Percentiles rank a stretch among this genome's conserved stretches.
These are phyloP conservation scores for Ustilago bromivora DNA, from an alignment of 1,284 basidiomycete species.

Conservation along the genomic window DNA sequence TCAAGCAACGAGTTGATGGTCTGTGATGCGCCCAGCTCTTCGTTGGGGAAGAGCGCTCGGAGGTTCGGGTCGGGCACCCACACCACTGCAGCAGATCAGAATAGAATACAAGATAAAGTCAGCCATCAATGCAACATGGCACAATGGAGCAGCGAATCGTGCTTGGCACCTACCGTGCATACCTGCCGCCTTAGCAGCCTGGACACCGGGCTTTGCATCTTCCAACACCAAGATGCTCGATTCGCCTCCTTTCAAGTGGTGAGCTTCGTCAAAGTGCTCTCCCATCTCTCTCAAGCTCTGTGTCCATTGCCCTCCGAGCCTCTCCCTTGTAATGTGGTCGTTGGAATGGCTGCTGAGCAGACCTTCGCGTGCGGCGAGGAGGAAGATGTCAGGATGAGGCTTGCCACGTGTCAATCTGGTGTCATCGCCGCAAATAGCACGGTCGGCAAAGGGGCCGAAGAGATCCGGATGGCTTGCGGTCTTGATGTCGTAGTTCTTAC, in stretches of 20 bases:
- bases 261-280: conserved; percentile 48
- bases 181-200: conserved; percentile 64
- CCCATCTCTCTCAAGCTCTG: conserved; percentile 51
- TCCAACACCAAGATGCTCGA: conserved; percentile 68
- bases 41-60: conserved; percentile 37
- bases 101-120: neutral
- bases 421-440: conserved; percentile 68
- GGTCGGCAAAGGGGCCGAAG: conserved; percentile 60
- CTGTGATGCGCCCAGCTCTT: conserved; percentile 61
- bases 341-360: conserved; percentile 46
- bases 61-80: conserved; percentile 67
- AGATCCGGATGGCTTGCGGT: conserved; percentile 53
- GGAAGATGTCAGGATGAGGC: conserved; percentile 68
- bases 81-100: conserved; percentile 40
- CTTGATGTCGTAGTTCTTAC: conserved; percentile 67
- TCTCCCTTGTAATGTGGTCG: conserved; percentile 17
- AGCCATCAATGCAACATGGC: neutral
- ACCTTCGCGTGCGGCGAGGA: conserved; percentile 65
- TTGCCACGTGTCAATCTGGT: conserved; percentile 62
- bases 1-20: conserved; percentile 62
- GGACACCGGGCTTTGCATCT: conserved; percentile 67
- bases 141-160: neutral
- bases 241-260: conserved; percentile 56
- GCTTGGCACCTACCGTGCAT: conserved; percentile 62
- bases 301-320: conserved; percentile 41